These are phyloP conservation scores for Teratosphaeria zuluensis DNA, from an alignment of 2,329 filamentous ascomycete genomes.

Conservation along the genomic window DNA sequence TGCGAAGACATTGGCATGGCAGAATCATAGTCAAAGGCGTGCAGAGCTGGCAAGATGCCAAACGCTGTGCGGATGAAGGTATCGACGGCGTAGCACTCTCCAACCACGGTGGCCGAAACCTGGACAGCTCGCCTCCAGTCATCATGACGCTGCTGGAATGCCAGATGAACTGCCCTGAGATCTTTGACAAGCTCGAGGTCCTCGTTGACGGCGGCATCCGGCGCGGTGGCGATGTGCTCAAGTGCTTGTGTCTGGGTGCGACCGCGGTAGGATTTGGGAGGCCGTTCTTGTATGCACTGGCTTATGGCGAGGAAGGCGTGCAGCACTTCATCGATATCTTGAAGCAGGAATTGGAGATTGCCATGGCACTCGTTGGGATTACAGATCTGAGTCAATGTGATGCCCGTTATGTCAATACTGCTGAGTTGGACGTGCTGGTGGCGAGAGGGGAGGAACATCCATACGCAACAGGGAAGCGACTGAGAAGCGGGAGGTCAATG, in stretches of 20 bases:
- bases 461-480: conserved; percentile 4
- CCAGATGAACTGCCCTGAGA: conserved; percentile 49
- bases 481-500: neutral
- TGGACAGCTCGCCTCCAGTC: conserved; percentile 43
- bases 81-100: conserved; percentile 39
- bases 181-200: conserved; percentile 56
- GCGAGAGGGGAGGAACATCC: conserved; percentile 17
- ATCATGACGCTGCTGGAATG: conserved; percentile 55
- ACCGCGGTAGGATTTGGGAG: conserved; percentile 53
- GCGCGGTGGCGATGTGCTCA: conserved; percentile 58
- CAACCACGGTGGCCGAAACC: conserved; percentile 45
- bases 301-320: conserved; percentile 48
- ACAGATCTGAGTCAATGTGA: conserved; percentile 50
- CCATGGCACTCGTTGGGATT: conserved; percentile 55
- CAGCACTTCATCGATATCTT: conserved; percentile 7
- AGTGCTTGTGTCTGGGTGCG: conserved; percentile 56
- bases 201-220: conserved; percentile 56
- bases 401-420: conserved; percentile 46
- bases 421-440: conserved; percentile 40
- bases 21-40: conserved; percentile 38
- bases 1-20: conserved; percentile 30
- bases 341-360: conserved; percentile 46
- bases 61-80: conserved; percentile 32
- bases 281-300: conserved; percentile 50
- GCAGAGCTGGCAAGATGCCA: conserved; percentile 32